Evolutionary conservation across 2,329 filamentous ascomycete species (phyloP).

Genomic region (Pseudopyrenochaeta lycopersici): DNA sequence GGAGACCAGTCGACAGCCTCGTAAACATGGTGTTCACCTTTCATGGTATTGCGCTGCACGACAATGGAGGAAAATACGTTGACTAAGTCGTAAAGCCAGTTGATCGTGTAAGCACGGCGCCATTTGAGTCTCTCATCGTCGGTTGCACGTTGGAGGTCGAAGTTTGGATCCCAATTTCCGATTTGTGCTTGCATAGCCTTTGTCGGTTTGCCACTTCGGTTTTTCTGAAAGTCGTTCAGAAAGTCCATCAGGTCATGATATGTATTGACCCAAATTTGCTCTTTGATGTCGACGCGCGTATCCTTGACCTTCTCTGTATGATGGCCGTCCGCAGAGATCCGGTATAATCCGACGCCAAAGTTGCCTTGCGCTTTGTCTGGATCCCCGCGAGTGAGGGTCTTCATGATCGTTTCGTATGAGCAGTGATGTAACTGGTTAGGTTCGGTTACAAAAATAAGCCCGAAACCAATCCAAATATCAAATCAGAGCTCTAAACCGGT

Average conservation of each 20-base stretch:
- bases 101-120: slow-evolving; percentile 61
- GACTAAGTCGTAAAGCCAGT: slow-evolving; percentile 63
- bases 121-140: slow-evolving; percentile 54
- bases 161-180: slow-evolving; percentile 53
- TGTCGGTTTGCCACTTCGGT: slow-evolving; percentile 57
- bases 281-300: slow-evolving; percentile 50
- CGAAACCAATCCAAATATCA: too few species aligned
- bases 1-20: slow-evolving; percentile 56
- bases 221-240: slow-evolving; percentile 56
- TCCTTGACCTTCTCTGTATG: slow-evolving; percentile 23
- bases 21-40: slow-evolving; percentile 44
- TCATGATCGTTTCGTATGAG: slow-evolving; percentile 56
- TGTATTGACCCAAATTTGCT: slow-evolving; percentile 55
- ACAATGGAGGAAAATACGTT: slow-evolving; percentile 56
- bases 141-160: slow-evolving; percentile 51
- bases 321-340: slow-evolving; percentile 16
- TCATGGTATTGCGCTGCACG: slow-evolving; percentile 49
- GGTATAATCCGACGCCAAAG: slow-evolving; percentile 34
- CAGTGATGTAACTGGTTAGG: too few species aligned
- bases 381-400: slow-evolving; percentile 53
- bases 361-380: slow-evolving; percentile 55
- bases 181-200: slow-evolving; percentile 54
- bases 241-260: slow-evolving; percentile 58
- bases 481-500: too few species aligned
- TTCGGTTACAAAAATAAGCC: too few species aligned